These are phyloP conservation scores for Epichloe gansuensis DNA, from an alignment of 2,329 filamentous ascomycete genomes.

Conservation along the genomic window DNA sequence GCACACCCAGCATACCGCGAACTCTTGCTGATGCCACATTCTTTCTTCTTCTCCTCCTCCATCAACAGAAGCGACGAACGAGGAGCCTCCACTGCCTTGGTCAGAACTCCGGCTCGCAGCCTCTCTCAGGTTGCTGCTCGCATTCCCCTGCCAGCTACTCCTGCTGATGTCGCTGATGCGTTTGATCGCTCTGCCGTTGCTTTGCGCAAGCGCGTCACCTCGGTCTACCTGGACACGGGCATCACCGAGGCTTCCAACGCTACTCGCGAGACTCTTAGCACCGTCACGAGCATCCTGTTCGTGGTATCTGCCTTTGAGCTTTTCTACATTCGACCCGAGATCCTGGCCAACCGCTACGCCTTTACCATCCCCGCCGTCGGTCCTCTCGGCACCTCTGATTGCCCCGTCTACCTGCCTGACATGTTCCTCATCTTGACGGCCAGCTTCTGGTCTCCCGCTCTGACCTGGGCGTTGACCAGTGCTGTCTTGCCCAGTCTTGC, in stretches of 20 bases:
- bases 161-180: conserved; percentile 61
- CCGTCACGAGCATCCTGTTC: conserved; percentile 59
- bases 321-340: conserved; percentile 53
- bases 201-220: conserved; percentile 52
- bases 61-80: conserved; percentile 19
- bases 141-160: conserved; percentile 68
- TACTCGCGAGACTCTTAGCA: conserved; percentile 59
- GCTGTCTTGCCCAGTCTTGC: conserved; percentile 55
- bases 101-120: conserved; percentile 38
- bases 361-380: conserved; percentile 57
- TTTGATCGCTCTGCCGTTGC: conserved; percentile 60
- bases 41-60: neutral
- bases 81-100: conserved; percentile 31
- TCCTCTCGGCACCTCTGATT: conserved; percentile 42
- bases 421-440: conserved; percentile 64
- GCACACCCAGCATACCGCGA: neutral
- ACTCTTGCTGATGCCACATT: neutral
- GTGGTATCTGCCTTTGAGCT: conserved; percentile 59
- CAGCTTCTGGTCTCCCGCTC: conserved; percentile 73
- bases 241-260: conserved; percentile 53
- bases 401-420: conserved; percentile 62
- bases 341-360: conserved; percentile 60
- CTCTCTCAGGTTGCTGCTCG: conserved; percentile 42
- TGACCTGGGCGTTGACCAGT: conserved; percentile 65
- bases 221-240: conserved; percentile 52